Evolutionary conservation across 1,139 yeast species (phyloP), one percentile per base, ranked within the genome.

Genomic region (Arxiozyma slooffiae): DNA sequence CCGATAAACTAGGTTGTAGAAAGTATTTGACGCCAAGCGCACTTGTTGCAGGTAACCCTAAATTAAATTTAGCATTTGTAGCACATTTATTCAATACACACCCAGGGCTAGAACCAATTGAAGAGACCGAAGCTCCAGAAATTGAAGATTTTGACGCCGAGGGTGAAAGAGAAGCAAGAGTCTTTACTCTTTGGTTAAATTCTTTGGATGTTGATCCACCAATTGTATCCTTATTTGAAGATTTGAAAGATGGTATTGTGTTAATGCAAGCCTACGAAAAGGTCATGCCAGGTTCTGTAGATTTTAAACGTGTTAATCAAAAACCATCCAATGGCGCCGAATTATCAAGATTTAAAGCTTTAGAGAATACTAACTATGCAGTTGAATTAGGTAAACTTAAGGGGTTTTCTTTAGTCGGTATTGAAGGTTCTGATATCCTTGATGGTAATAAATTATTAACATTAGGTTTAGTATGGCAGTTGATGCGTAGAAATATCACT

Each of bases 141-240:
- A 86, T 90, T 60, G 85, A 80, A 64, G 98, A 89, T 60, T 92
- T 94, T 63, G 99, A 92, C 67, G 98, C 98, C 18, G 98, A 94
- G 72, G 99, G 99, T 56, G 99, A 92, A 72, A 85, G 98, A 72
- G 99, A 92, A 73, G 98, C 98, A 1, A 81, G 99, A 67, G 99
- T 92, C 5, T 92, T 92, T 71, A 94, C 98, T 14, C 75, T 92
- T 61, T 92, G 98, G 98, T 80, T 92, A 65, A 92, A 92, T 70
- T 88, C 97, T 1, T 78, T 92, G 62, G 97, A 94, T 61, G 97
- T 92, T 18, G 94, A 90, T 56, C 97, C 97, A 30, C 87, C 96
- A 24, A 90, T 92, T 55, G 89, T 88, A 47, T 83, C 87, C 23
- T 74, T 92, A 61, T 92, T 92, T 62, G 97, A 92, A 70, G 98